Evolutionary conservation across 2,329 filamentous ascomycete species (phyloP).

Genomic region (Huntiella omanensis): DNA sequence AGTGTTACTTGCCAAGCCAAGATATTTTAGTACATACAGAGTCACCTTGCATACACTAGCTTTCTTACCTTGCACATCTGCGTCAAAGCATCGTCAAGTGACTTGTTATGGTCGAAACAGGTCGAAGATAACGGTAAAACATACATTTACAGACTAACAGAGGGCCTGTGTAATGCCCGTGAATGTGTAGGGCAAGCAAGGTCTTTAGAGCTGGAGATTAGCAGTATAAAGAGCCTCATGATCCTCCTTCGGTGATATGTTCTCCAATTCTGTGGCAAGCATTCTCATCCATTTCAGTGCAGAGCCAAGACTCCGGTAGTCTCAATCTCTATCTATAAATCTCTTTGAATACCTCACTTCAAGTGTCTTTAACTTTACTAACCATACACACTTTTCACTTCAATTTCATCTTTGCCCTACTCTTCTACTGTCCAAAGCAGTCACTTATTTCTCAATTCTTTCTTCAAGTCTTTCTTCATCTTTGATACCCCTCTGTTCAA

Average conservation of each 20-base stretch:
- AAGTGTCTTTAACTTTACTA: background rate
- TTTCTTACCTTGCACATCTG: too few species aligned
- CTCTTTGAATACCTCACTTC: background rate
- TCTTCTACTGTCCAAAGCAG: background rate
- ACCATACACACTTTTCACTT: background rate
- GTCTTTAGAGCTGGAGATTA: too few species aligned
- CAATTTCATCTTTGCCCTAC: background rate
- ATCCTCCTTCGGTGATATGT: background rate
- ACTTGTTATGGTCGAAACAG: too few species aligned
- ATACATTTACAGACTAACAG: too few species aligned
- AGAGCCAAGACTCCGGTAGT: background rate
- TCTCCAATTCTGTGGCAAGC: background rate
- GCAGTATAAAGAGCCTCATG: conserved; percentile 2
- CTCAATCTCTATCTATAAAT: background rate
- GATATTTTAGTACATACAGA: too few species aligned
- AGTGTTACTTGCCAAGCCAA: too few species aligned
- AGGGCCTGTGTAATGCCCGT: too few species aligned
- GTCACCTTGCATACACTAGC: too few species aligned
- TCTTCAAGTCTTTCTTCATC: background rate
- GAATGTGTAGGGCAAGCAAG: too few species aligned
- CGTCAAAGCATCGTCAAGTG: too few species aligned
- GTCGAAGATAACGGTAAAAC: too few species aligned
- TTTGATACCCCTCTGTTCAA: background rate
- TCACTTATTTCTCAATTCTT: background rate
- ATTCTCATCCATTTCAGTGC: background rate